Conservation (phyloP, 2,329 filamentous ascomycete genomes). For the Polytolypa hystricis region DNA sequence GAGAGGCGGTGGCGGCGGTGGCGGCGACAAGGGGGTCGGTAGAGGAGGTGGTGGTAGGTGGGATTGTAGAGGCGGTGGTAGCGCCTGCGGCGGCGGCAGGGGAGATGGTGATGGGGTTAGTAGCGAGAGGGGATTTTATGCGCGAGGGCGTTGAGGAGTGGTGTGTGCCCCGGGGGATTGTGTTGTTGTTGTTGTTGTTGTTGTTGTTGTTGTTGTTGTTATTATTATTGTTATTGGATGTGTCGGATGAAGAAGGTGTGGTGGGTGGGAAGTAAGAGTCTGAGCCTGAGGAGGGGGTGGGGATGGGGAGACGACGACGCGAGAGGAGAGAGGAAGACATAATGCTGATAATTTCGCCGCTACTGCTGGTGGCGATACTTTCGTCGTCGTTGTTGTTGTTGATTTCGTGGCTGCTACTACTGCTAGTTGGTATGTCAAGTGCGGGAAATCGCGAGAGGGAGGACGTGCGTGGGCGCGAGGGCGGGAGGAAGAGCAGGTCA, state of each 20-base stretch:
- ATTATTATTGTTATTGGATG: too few species aligned
- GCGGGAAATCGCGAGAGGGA: too few species aligned
- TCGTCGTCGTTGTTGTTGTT: too few species aligned
- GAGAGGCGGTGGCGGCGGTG: conserved; percentile 26
- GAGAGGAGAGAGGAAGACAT: conserved; percentile 21
- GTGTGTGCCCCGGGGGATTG: not conserved
- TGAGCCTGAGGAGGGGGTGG: conserved; percentile 7
- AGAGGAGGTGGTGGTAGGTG: conserved; percentile 28
- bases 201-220: conserved; percentile 37
- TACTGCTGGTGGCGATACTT: not conserved
- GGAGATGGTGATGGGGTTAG: conserved; percentile 17
- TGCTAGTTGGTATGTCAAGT: too few species aligned
- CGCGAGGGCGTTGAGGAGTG: conserved; percentile 7
- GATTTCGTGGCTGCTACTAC: too few species aligned
- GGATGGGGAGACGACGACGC: conserved; percentile 27
- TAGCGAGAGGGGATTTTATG: conserved; percentile 23
- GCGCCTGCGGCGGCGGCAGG: too few species aligned
- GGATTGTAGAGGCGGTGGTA: conserved; percentile 27
- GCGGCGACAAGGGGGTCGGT: conserved; percentile 24
- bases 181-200: conserved; percentile 15
- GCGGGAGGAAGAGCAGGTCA: conserved; percentile 56
- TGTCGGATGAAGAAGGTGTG: conserved; percentile 50
- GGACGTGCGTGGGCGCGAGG: conserved; percentile 8
- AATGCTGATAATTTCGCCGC: conserved; percentile 1
- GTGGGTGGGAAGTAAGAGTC: conserved; percentile 22